Conservation (phyloP, 2,329 filamentous ascomycete species). For the Verticillium longisporum region DNA sequence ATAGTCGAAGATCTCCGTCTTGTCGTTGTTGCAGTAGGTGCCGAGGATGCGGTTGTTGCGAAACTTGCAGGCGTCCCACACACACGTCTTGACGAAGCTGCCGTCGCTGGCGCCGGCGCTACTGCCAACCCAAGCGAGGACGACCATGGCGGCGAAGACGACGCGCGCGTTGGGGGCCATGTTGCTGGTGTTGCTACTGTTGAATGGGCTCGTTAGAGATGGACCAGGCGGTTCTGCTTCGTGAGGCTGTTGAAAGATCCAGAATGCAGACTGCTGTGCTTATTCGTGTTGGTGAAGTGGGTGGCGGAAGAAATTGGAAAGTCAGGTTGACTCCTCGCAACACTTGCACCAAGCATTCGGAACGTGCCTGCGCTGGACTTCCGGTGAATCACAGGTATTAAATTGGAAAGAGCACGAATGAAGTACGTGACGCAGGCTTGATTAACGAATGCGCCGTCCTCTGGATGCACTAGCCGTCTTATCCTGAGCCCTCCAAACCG, state of each 20-base stretch:
- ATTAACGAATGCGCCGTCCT: no score
- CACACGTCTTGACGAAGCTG: not conserved
- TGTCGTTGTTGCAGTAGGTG: slow-evolving; percentile 3
- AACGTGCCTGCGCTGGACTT: no score
- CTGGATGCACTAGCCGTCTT: no score
- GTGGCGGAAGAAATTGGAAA: no score
- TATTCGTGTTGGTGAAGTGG: no score
- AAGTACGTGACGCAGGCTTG: no score
- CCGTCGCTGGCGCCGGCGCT: not conserved
- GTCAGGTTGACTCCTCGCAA: no score
- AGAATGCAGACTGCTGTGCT: no score
- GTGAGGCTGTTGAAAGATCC: not conserved
- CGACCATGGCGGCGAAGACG: not conserved
- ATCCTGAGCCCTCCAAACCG: no score
- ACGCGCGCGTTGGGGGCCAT: not conserved
- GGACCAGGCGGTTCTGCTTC: not conserved
- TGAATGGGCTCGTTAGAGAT: not conserved
- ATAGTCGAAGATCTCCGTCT: not conserved
- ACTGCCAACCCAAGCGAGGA: not conserved
- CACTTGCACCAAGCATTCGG: no score
- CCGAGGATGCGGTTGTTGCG: not conserved
- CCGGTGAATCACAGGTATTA: no score
- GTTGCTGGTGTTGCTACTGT: not conserved
- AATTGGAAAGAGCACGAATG: no score
- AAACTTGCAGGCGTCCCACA: slow-evolving; percentile 2